These are phyloP conservation scores for Phytopythium vexans DNA, from an alignment of 352 stramenopile genomes.

Conservation along the genomic window DNA sequence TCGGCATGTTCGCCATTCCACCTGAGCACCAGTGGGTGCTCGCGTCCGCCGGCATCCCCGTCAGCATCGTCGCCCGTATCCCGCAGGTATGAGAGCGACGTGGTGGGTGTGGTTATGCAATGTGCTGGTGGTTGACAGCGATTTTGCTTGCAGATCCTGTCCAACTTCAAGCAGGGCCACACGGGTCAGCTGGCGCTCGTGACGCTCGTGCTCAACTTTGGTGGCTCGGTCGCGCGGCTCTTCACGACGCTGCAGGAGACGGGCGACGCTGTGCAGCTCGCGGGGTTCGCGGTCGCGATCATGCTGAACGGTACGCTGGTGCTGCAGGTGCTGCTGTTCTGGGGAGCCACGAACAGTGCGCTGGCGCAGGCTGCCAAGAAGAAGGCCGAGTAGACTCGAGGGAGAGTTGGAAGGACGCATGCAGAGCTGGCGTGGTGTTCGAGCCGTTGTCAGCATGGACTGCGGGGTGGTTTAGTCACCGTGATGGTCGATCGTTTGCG, in stretches of 20 bases:
- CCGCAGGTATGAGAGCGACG: conserved; percentile 45
- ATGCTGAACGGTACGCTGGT: conserved; percentile 78
- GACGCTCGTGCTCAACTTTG: conserved; percentile 83
- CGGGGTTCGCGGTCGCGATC: conserved; percentile 67
- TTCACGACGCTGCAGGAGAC: conserved; percentile 89
- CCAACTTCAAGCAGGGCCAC: conserved; percentile 88
- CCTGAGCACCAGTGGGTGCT: conserved; percentile 74
- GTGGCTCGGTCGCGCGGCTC: conserved; percentile 71
- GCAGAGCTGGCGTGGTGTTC: too few relatives aligned
- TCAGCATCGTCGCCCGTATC: conserved; percentile 78
- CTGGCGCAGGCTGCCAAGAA: conserved; percentile 59
- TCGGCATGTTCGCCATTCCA: conserved; percentile 61
- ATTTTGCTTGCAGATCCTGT: conserved; percentile 51
- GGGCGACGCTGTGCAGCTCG: conserved; percentile 66
- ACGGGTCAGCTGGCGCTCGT: conserved; percentile 87
- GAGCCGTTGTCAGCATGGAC: too few relatives aligned
- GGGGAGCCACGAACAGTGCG: conserved; percentile 75
- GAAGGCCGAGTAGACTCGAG: conserved; percentile 48
- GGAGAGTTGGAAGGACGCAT: too few relatives aligned
- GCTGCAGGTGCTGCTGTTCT: conserved; percentile 80
- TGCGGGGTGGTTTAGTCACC: too few relatives aligned
- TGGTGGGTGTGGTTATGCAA: background rate
- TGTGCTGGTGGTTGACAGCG: background rate
- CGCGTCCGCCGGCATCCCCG: conserved; percentile 65
- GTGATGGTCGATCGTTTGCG: too few relatives aligned